phyloP scores from a whole-genome alignment of 164 flowering plant species.

The Vitis vinifera region DNA sequence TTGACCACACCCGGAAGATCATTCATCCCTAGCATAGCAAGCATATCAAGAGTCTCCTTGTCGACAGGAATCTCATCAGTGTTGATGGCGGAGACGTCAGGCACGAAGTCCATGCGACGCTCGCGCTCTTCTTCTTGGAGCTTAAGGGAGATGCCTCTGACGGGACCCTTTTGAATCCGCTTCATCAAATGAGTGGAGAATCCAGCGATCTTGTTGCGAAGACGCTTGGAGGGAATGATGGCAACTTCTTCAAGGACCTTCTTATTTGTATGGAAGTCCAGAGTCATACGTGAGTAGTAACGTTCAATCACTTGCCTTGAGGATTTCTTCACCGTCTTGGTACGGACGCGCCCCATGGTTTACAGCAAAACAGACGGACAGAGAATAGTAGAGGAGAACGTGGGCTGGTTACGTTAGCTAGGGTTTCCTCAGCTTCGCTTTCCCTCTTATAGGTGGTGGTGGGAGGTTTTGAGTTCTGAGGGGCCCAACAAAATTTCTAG shows the following conservation, averaged over 20 bases:
- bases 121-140: conserved; percentile 81
- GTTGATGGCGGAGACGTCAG: conserved; percentile 65
- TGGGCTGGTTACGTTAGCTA: too few species aligned
- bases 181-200: conserved; percentile 80
- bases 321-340: conserved; percentile 81
- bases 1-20: conserved; percentile 56
- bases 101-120: conserved; percentile 79
- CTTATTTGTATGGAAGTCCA: conserved; percentile 84
- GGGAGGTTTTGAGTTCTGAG: too few species aligned
- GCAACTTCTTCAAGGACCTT: conserved; percentile 74
- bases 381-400: too few species aligned
- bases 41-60: conserved; percentile 70
- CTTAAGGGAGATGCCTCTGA: conserved; percentile 74
- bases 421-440: too few species aligned
- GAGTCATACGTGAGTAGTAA: conserved; percentile 75
- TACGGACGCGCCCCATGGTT: conserved; percentile 65
- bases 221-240: conserved; percentile 73
- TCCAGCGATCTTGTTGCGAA: conserved; percentile 83
- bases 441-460: too few species aligned
- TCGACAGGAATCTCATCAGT: conserved; percentile 61
- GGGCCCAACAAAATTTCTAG: too few species aligned
- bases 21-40: conserved; percentile 57
- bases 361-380: too few species aligned
- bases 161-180: conserved; percentile 74
- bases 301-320: conserved; percentile 70